phyloP scores from a whole-genome alignment of 257 asterid genomes.

The Misopates orontium region DNA sequence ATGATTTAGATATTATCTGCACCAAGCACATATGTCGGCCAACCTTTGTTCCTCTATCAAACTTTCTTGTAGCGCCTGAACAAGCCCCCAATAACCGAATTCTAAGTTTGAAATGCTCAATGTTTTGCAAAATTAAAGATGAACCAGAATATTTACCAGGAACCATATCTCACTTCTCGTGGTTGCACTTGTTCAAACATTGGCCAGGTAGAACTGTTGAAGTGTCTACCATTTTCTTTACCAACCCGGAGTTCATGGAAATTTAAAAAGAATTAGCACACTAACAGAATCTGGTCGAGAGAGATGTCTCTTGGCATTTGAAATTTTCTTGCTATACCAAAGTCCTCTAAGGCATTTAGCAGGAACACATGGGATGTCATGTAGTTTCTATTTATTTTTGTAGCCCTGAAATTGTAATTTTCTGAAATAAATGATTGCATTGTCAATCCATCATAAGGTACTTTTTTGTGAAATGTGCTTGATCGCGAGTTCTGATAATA shows the following conservation, averaged over 20 bases:
- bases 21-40: slow-evolving; percentile 8
- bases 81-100: slow-evolving; percentile 1
- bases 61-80: slow-evolving; percentile 25
- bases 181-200: slow-evolving; percentile 7
- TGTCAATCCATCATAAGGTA: slow-evolving; percentile 10
- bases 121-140: slow-evolving; percentile 13
- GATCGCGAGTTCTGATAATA: slow-evolving; percentile 23
- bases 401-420: background rate
- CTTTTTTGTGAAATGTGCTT: slow-evolving; percentile 16
- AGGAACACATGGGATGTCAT: slow-evolving; percentile 10
- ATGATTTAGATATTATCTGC: slow-evolving; percentile 9
- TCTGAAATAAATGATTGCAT: slow-evolving; percentile 1
- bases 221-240: background rate
- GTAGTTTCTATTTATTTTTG: background rate
- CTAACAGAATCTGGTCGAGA: slow-evolving; percentile 3
- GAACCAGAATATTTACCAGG: background rate
- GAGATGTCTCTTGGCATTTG: slow-evolving; percentile 7
- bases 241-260: background rate
- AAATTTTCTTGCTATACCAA: background rate
- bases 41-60: background rate
- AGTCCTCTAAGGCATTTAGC: slow-evolving; percentile 6
- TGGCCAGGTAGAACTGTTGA: background rate
- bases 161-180: background rate
- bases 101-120: slow-evolving; percentile 4
- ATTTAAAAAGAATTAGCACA: background rate